phyloP scores from a whole-genome alignment of 345 rosid genomes.

The Salix viminalis region DNA sequence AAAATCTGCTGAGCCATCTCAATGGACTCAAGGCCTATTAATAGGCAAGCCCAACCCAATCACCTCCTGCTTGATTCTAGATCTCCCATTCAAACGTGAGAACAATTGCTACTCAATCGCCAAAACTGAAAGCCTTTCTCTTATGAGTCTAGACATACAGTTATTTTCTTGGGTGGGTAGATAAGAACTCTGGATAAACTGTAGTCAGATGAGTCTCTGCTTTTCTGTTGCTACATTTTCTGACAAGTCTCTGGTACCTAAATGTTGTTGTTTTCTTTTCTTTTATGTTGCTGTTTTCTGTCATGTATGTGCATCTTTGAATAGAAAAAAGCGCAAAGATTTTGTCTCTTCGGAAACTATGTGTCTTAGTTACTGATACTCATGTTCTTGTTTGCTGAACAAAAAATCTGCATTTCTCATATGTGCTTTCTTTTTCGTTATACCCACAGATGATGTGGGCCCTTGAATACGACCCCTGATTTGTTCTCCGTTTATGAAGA shows the following conservation, averaged over 20 bases:
- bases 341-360: background rate
- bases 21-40: background rate
- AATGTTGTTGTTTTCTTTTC: background rate
- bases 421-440: conserved; percentile 8
- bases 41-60: background rate
- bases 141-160: background rate
- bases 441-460: conserved; percentile 98
- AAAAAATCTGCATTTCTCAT: conserved; percentile 1
- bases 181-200: background rate
- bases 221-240: background rate
- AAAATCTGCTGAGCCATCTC: background rate
- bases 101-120: background rate
- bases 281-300: no score
- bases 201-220: background rate
- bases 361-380: background rate
- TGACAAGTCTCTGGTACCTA: background rate
- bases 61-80: background rate
- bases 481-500: conserved; percentile 71
- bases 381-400: background rate
- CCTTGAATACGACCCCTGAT: conserved; percentile 90
- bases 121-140: background rate
- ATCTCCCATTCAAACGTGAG: background rate
- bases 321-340: background rate
- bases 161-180: background rate
- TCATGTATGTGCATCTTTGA: background rate